A percentile compares a stretch with the other conserved stretches of the same genome.
These are phyloP conservation scores for Claviceps citrina DNA, from an alignment of 2,329 filamentous ascomycete species.

Conservation along the genomic window DNA sequence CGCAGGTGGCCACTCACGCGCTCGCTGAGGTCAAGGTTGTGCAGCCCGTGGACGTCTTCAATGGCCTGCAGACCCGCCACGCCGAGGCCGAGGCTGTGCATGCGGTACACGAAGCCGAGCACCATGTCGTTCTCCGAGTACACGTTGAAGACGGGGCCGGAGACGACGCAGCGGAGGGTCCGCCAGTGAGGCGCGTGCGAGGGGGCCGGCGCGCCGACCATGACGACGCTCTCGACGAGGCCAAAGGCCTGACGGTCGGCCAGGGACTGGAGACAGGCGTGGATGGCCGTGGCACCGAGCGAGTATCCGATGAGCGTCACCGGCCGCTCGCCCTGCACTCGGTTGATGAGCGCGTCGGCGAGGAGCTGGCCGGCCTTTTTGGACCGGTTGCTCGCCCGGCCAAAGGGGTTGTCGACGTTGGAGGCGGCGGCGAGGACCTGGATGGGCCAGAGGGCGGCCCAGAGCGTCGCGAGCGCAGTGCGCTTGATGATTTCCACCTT, in stretches of 20 bases:
- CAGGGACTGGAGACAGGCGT: constrained; percentile 61
- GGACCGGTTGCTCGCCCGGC: constrained; percentile 56
- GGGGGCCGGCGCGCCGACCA: constrained; percentile 70
- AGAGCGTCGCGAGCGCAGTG: constrained; percentile 52
- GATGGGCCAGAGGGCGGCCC: constrained; percentile 55
- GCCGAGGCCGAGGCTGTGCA: constrained; percentile 67
- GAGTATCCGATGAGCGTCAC: constrained; percentile 73
- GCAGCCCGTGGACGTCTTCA: constrained; percentile 48
- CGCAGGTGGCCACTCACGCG: constrained; percentile 39
- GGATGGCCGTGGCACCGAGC: constrained; percentile 67
- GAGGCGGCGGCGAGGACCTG: constrained; percentile 50
- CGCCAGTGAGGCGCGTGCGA: constrained; percentile 60
- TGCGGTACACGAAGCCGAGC: constrained; percentile 73
- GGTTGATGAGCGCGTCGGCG: constrained; percentile 69
- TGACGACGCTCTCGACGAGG: constrained; percentile 64
- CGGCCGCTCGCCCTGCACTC: constrained; percentile 65
- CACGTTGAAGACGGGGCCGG: constrained; percentile 72
- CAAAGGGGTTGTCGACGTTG: constrained; percentile 70
- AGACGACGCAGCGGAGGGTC: constrained; percentile 59
- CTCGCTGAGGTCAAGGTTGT: constrained; percentile 37
- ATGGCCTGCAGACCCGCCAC: constrained; percentile 71
- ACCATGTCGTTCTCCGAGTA: constrained; percentile 80
- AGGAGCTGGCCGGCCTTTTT: constrained; percentile 69
- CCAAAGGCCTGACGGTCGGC: constrained; percentile 71
- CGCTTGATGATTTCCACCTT: constrained; percentile 60